Percentiles rank a stretch among this genome's conserved stretches.
Evolutionary conservation across 164 flowering plant species (phyloP).

Genomic region (Akebia trifoliata): DNA sequence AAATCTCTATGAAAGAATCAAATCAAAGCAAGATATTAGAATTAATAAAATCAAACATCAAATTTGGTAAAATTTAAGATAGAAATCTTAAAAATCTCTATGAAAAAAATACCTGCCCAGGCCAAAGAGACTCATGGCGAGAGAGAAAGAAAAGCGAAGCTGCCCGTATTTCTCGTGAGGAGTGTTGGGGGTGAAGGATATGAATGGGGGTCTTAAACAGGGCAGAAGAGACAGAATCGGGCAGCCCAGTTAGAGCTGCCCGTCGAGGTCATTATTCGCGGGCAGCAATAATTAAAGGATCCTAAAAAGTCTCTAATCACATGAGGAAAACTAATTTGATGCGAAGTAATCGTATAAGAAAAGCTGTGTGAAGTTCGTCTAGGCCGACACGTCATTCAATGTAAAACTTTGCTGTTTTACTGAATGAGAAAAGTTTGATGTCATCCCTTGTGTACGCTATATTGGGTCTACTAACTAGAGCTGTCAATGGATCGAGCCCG

Average conservation of each 20-base stretch:
- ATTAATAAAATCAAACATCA: neutral
- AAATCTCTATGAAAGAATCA: neutral
- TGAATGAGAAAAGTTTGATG: no score
- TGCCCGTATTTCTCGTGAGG: neutral
- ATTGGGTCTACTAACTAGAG: no score
- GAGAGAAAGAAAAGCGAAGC: neutral
- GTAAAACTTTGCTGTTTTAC: no score
- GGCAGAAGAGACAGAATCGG: slow-evolving; percentile 4
- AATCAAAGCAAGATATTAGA: neutral
- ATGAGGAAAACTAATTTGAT: no score
- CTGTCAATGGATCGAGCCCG: no score
- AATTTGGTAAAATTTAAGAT: neutral
- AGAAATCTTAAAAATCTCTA: neutral
- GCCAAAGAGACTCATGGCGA: slow-evolving; percentile 32
- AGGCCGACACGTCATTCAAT: no score
- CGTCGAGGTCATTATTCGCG: slow-evolving; percentile 7
- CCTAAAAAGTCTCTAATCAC: neutral
- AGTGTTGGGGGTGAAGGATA: neutral
- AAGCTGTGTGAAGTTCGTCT: no score
- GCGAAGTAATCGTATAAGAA: no score
- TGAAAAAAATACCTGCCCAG: slow-evolving; percentile 21
- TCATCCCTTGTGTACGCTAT: no score
- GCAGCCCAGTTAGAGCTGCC: slow-evolving; percentile 10
- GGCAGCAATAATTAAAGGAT: slow-evolving; percentile 11
- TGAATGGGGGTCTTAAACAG: neutral